Evolutionary conservation across 495 filamentous ascomycete species (phyloP), one percentile per base, ranked within the genome.

Genomic region (Parathielavia hyrcaniae): DNA sequence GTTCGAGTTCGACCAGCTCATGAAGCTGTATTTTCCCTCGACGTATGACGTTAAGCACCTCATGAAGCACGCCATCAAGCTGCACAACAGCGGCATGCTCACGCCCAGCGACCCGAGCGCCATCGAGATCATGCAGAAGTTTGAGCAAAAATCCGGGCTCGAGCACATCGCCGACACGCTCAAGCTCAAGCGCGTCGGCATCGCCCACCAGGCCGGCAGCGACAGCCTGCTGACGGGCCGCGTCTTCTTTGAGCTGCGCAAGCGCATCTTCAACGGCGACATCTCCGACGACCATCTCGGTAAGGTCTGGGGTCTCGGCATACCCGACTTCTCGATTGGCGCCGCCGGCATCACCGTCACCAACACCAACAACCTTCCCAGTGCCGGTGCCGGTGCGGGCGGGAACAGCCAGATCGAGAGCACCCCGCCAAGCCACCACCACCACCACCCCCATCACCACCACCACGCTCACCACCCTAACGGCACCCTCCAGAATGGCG

Each of bases 31-130:
- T 77, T 98, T 98, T 73, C 95, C 93, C 0, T 83, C 82, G 9
- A 82, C 96, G 0, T 95, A 92, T 70, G 93, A 98, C 65, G 91
- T 97, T 67, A 98, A 98, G 73, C 96, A 90, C 73, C 83, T 98
- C 47, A 91, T 96, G 83, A 96, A 96, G 67, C 69, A 76, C 48
- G 79, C 78, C 7, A 76, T 79, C 60, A 77, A 75, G 62, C 72
- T 77, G 38, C 84, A 91, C 61, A 84, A 83, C 17, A 83, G 81
- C 57, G 83, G 86, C 55, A 78, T 81, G 47, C 79, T 87, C 44
- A 81, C 83, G 0, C 86, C 85, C 14, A 75, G 81, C 50, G 86
- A 86, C 45, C 76, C 78, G 0, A 74, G 79, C 35, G 83, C 81
- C 4, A 74, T 76, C 13, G 85, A 86, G 59, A 85, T 93, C 50